These are phyloP conservation scores for Xylaria bambusicola DNA, from an alignment of 495 filamentous ascomycete species.

Conservation along the genomic window DNA sequence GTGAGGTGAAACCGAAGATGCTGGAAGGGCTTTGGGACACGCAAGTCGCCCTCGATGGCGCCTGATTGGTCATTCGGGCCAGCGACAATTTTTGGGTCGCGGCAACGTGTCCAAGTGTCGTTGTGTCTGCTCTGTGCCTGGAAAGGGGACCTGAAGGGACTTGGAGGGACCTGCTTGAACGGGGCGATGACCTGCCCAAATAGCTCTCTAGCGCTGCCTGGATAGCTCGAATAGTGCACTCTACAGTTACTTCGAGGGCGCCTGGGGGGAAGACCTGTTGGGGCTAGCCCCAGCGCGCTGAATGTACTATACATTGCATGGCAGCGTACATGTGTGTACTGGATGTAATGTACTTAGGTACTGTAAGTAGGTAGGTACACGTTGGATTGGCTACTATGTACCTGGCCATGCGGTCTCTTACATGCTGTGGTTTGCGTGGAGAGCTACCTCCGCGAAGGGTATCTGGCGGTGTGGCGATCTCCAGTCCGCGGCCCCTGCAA, in stretches of 20 bases:
- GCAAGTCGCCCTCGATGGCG: neutral
- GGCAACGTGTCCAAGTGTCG: slow-evolving; percentile 33
- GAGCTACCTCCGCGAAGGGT: slow-evolving; percentile 25
- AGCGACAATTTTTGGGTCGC: slow-evolving; percentile 31
- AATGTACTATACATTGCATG: too few relatives aligned
- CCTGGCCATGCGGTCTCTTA: slow-evolving; percentile 20
- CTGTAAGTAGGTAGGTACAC: neutral
- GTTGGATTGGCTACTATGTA: too few relatives aligned
- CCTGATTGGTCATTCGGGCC: slow-evolving; percentile 24
- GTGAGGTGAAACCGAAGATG: slow-evolving; percentile 36
- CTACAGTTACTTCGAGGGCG: neutral
- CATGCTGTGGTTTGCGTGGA: slow-evolving; percentile 6
- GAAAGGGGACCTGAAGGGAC: too few relatives aligned
- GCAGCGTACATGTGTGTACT: too few relatives aligned
- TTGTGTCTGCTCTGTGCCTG: neutral
- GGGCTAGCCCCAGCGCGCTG: too few relatives aligned
- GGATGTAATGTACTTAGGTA: too few relatives aligned
- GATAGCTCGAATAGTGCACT: neutral
- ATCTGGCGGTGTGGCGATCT: slow-evolving; percentile 38
- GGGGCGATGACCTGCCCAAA: slow-evolving; percentile 4
- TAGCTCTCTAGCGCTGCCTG: slow-evolving; percentile 7
- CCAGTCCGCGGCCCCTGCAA: slow-evolving; percentile 16
- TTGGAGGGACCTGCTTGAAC: too few relatives aligned
- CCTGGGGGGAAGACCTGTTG: too few relatives aligned
- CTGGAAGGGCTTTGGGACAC: slow-evolving; percentile 32